These are phyloP conservation scores for Ramularia collo-cygni DNA, from an alignment of 2,329 filamentous ascomycete species.

Conservation along the genomic window DNA sequence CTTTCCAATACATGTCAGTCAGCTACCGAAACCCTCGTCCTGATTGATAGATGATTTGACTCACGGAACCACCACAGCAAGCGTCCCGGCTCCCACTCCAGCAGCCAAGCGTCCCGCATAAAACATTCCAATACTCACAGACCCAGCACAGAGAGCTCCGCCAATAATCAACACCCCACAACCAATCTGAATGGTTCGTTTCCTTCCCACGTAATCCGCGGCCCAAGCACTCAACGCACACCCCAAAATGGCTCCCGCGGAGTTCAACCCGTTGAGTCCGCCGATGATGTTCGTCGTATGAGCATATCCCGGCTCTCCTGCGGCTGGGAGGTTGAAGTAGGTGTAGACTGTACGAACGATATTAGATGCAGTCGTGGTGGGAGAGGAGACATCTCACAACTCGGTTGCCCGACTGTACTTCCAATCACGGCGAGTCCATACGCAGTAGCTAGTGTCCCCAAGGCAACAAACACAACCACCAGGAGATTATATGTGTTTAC, in stretches of 20 bases:
- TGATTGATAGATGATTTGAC: too few relatives aligned
- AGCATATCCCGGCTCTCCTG: conserved; percentile 35
- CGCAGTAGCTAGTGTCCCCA: conserved; percentile 27
- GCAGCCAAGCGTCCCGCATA: conserved; percentile 34
- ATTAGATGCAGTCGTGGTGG: background rate
- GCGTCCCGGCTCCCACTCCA: conserved; percentile 33
- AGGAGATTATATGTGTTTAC: conserved; percentile 22
- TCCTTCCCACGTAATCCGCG: conserved; percentile 34
- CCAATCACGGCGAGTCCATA: conserved; percentile 36
- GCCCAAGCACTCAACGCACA: conserved; percentile 34
- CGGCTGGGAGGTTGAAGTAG: conserved; percentile 35
- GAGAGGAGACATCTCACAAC: conserved; percentile 21
- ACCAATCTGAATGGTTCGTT: conserved; percentile 34
- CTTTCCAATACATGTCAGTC: background rate
- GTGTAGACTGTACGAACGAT: conserved; percentile 34
- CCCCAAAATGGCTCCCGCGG: conserved; percentile 37
- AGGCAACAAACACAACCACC: conserved; percentile 24
- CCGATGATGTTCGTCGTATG: conserved; percentile 39
- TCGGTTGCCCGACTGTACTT: conserved; percentile 42
- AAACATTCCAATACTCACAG: conserved; percentile 36
- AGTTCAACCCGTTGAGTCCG: conserved; percentile 41
- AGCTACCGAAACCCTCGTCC: background rate
- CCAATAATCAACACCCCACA: conserved; percentile 34
- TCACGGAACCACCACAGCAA: conserved; percentile 24
- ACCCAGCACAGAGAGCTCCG: conserved; percentile 34